phyloP scores from a whole-genome alignment of 306 rosid genomes.

The Arachis stenosperma region DNA sequence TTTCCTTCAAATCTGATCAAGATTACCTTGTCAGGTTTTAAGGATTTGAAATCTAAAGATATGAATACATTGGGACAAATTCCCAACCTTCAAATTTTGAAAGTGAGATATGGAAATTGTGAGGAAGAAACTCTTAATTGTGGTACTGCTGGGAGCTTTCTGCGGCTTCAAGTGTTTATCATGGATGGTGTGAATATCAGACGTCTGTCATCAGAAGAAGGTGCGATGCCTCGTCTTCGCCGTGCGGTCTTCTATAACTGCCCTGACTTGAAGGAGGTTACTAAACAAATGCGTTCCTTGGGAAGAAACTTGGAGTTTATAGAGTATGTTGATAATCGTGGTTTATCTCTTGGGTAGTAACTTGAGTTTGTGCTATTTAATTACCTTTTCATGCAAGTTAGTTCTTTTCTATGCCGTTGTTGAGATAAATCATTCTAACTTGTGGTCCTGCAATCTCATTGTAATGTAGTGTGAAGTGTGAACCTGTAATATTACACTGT shows the following conservation, averaged over 20 bases:
- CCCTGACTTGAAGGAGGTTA: neutral
- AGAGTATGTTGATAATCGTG: too few relatives aligned
- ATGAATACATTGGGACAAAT: neutral
- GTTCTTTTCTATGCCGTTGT: too few relatives aligned
- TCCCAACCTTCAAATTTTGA: constrained; percentile 26
- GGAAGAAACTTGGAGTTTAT: too few relatives aligned
- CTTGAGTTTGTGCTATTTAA: too few relatives aligned
- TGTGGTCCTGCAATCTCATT: too few relatives aligned
- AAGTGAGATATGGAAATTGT: neutral
- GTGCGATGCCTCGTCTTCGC: constrained; percentile 17
- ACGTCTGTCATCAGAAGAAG: neutral
- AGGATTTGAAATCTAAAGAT: neutral
- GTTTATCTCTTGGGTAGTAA: too few relatives aligned
- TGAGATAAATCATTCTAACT: too few relatives aligned
- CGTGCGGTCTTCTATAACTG: neutral
- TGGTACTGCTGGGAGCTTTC: neutral
- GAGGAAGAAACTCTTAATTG: neutral
- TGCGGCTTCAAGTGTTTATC: constrained; percentile 16
- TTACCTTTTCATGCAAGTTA: too few relatives aligned
- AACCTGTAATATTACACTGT: too few relatives aligned
- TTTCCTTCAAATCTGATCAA: constrained; percentile 12
- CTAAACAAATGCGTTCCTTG: neutral
- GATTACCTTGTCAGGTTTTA: neutral
- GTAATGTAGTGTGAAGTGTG: too few relatives aligned
- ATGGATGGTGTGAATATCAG: neutral